phyloP scores from a whole-genome alignment of 2,329 filamentous ascomycete genomes.

The Aureobasidium zeae region DNA sequence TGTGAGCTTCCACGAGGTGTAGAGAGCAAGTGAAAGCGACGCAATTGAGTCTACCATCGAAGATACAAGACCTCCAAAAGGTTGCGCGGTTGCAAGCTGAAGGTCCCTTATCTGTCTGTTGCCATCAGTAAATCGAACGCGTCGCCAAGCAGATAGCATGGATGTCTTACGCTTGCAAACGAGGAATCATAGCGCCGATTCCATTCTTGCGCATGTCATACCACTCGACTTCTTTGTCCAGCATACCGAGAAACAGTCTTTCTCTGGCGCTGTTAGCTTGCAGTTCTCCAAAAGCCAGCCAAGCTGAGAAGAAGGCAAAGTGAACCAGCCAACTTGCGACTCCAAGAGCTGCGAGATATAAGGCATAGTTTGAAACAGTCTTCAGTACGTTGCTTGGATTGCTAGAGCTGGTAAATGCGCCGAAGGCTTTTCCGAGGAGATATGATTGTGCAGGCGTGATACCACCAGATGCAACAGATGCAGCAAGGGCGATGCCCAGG shows the following conservation, averaged over 20 bases:
- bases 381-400: conserved; percentile 47
- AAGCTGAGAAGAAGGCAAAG: conserved; percentile 56
- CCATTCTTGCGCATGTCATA: conserved; percentile 68
- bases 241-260: conserved; percentile 56
- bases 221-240: conserved; percentile 71
- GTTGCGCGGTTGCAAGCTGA: conserved; percentile 69
- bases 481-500: conserved; percentile 46
- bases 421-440: conserved; percentile 66
- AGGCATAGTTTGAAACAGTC: conserved; percentile 50
- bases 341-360: conserved; percentile 56
- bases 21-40: conserved; percentile 63
- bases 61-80: conserved; percentile 60
- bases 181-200: conserved; percentile 58
- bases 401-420: conserved; percentile 58
- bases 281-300: conserved; percentile 71
- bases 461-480: conserved; percentile 52
- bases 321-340: conserved; percentile 57
- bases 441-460: conserved; percentile 58
- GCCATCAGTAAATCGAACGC: conserved; percentile 16
- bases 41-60: conserved; percentile 55
- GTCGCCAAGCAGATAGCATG: background rate
- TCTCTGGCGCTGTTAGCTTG: conserved; percentile 60
- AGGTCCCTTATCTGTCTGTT: conserved; percentile 73
- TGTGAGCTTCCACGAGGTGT: conserved; percentile 75
- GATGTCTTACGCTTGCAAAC: conserved; percentile 59